phyloP scores from a whole-genome alignment of 495 filamentous ascomycete genomes.

The Penicillium ucsense region DNA sequence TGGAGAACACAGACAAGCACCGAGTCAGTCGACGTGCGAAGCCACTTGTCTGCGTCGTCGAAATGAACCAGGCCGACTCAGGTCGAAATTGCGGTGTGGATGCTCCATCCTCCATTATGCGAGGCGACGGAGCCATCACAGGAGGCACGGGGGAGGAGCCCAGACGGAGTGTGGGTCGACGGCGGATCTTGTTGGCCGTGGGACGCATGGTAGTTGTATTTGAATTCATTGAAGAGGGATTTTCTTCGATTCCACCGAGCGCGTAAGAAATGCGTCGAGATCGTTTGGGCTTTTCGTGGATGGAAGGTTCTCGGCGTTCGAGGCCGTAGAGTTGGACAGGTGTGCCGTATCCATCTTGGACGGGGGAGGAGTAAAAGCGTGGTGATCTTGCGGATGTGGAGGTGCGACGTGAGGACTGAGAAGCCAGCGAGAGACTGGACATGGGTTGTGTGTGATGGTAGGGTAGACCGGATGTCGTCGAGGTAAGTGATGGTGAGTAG shows the following conservation, averaged over 20 bases:
- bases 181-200: constrained; percentile 22
- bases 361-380: constrained; percentile 34
- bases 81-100: constrained; percentile 14
- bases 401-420: constrained; percentile 13
- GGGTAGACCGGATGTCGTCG: constrained; percentile 18
- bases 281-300: constrained; percentile 24
- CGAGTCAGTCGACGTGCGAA: constrained; percentile 22
- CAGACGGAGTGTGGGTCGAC: constrained; percentile 24
- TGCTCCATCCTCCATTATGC: constrained; percentile 7
- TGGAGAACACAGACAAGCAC: constrained; percentile 18
- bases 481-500: constrained; percentile 21
- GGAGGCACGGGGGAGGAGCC: constrained; percentile 2
- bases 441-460: constrained; percentile 19
- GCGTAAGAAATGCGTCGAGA: constrained; percentile 31
- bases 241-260: constrained; percentile 34
- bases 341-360: constrained; percentile 23
- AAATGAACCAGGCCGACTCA: constrained; percentile 21
- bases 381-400: constrained; percentile 20
- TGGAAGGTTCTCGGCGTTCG: constrained; percentile 30
- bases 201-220: constrained; percentile 9
- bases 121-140: background rate
- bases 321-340: constrained; percentile 31
- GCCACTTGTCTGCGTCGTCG: constrained; percentile 8
- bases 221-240: constrained; percentile 19
- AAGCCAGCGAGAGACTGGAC: constrained; percentile 19